These are phyloP conservation scores for Eutypella sp. DNA, from an alignment of 2,329 filamentous ascomycete genomes.

Conservation along the genomic window DNA sequence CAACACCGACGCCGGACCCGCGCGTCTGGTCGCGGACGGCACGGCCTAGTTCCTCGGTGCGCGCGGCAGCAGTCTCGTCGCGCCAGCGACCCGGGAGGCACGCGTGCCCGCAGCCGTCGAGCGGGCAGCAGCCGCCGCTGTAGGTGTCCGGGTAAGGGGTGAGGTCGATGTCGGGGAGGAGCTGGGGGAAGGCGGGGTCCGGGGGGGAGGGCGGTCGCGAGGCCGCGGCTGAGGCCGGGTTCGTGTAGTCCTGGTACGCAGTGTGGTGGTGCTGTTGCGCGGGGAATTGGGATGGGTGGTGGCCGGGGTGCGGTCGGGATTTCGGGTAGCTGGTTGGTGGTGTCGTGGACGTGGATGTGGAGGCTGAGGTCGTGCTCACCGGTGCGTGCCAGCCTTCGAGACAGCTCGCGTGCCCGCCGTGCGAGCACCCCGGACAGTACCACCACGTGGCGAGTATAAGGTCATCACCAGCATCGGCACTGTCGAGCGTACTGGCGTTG, in stretches of 20 bases:
- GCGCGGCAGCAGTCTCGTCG: constrained; percentile 38
- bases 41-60: constrained; percentile 49
- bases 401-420: constrained; percentile 58
- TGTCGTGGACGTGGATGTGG: constrained; percentile 3
- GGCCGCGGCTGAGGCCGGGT: too few species aligned
- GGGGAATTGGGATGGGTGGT: too few species aligned
- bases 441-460: constrained; percentile 49
- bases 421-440: constrained; percentile 58
- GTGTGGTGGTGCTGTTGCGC: too few species aligned
- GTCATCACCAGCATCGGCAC: constrained; percentile 8
- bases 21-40: constrained; percentile 39
- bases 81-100: constrained; percentile 56
- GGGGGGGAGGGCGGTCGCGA: constrained; percentile 1
- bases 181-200: neutral
- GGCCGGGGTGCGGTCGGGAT: too few species aligned
- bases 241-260: too few species aligned
- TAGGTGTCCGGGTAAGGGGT: constrained; percentile 30
- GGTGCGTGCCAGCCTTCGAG: constrained; percentile 54
- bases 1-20: constrained; percentile 1
- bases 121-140: constrained; percentile 56
- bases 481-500: constrained; percentile 4
- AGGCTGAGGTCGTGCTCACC: constrained; percentile 4
- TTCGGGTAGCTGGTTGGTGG: too few species aligned
- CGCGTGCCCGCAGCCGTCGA: constrained; percentile 61
- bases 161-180: constrained; percentile 6